Base-by-base conservation (phyloP, 2,329 filamentous ascomycete species). In the Teratosphaeria nubilosa region DNA sequence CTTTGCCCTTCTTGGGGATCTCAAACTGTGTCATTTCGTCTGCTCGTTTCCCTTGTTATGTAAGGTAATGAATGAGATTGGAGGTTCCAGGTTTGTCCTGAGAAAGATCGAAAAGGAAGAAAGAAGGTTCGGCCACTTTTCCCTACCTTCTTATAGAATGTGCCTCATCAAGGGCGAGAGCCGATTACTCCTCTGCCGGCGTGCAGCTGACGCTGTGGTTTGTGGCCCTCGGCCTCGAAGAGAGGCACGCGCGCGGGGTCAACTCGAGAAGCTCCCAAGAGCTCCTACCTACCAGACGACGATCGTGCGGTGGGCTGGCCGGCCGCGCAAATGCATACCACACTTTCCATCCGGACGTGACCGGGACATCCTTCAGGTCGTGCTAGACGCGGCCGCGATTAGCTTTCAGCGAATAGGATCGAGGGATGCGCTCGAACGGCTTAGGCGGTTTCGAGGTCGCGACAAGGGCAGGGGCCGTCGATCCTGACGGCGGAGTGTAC, bases 1-100 rank as follows among this genome's bases (percentile, higher is more conserved):
- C 79, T 57, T 79, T 78, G 65, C 79, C 78, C 58, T 75, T 72
- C 50, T 76, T 75, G 2, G 78, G 79, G 37, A 81, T 75, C 14
- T 75, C 68, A 55, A 62, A 41, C 6, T 65, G 61, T 10, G 62
- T 27, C 65, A 68, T 69, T 1, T 6, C 6, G 16, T n/a, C 41
- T 48, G n/a, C 22, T 7, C 7, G 41, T 16, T 22, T 22, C 6
- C n/a, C 20, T 10, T 20, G 2, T 22, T 16, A n/a, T 20, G 41
- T 10, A 22, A 22, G 2, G n/a, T 10, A n/a, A 24, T 48, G 16
- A 48, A 48, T 14, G 34, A 16, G 34, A n/a, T 14, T 41, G 13
- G 11, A 1, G 5, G 27, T 30, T n/a, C n/a, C n/a, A n/a, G n/a
- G n/a, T n/a, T n/a, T n/a, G n/a, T n/a, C n/a, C n/a, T n/a, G n/a